Conservation (phyloP, 345 rosid genomes). For the Sisymbrium altissimum region DNA sequence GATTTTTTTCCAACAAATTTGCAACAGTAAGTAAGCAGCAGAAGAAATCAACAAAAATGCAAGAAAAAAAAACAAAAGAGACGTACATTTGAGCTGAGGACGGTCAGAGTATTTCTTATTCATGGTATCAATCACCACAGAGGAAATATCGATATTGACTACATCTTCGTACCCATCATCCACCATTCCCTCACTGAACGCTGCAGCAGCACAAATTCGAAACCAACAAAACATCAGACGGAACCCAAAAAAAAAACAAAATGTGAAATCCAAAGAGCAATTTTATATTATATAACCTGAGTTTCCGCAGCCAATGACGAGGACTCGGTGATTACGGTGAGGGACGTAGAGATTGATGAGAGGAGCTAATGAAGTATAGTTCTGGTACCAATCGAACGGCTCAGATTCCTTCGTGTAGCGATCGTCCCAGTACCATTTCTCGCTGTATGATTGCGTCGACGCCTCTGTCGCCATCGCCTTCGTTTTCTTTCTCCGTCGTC, state of each 20-base stretch:
- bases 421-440: conserved; percentile 84
- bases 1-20: neutral
- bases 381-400: conserved; percentile 93
- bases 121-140: conserved; percentile 75
- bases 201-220: conserved; percentile 31
- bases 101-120: conserved; percentile 45
- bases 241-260: neutral
- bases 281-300: conserved; percentile 44
- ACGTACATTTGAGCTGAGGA: conserved; percentile 67
- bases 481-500: conserved; percentile 1
- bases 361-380: conserved; percentile 71
- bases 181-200: conserved; percentile 74
- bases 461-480: conserved; percentile 33
- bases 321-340: conserved; percentile 47
- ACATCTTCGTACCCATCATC: conserved; percentile 82
- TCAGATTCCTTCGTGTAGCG: conserved; percentile 71
- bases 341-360: conserved; percentile 73
- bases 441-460: conserved; percentile 73
- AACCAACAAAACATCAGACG: neutral
- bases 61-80: neutral
- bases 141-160: conserved; percentile 69
- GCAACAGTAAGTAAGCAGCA: neutral
- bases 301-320: conserved; percentile 87
- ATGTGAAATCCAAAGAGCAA: neutral
- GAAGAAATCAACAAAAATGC: conserved; percentile 4